phyloP scores from a whole-genome alignment of 306 rosid genomes.

The Astragalus glycyphyllos region DNA sequence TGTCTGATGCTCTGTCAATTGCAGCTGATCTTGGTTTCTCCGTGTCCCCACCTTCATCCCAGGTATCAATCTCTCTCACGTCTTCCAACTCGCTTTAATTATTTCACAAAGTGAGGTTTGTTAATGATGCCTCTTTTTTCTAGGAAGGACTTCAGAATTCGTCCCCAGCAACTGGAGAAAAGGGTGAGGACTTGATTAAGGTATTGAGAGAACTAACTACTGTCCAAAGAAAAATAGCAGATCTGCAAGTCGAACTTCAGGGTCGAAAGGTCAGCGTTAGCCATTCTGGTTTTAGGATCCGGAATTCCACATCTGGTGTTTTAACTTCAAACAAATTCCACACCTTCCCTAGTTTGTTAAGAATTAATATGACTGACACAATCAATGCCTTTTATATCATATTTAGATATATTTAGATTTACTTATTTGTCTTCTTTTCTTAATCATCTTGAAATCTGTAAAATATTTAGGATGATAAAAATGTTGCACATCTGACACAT shows the following conservation, averaged over 20 bases:
- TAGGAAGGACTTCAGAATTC: conserved; percentile 75
- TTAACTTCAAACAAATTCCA: background rate
- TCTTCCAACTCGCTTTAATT: background rate
- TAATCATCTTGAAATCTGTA: conserved; percentile 36
- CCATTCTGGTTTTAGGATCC: conserved; percentile 23
- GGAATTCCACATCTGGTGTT: background rate
- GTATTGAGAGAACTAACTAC: conserved; percentile 84
- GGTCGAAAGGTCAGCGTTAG: conserved; percentile 75
- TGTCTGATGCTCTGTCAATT: conserved; percentile 86
- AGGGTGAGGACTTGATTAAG: conserved; percentile 83
- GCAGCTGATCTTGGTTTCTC: conserved; percentile 92
- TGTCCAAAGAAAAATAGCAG: conserved; percentile 88
- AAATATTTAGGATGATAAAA: conserved; percentile 77
- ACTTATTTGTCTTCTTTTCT: conserved; percentile 12
- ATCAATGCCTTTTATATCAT: too few species aligned
- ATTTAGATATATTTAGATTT: background rate
- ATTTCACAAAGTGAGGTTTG: conserved; percentile 11
- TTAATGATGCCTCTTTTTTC: background rate
- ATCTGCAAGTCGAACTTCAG: conserved; percentile 94
- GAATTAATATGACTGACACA: background rate
- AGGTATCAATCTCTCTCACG: conserved; percentile 47
- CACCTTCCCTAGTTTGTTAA: conserved; percentile 1
- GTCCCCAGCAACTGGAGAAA: conserved; percentile 60
- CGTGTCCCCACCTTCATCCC: conserved; percentile 64
- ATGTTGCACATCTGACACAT: conserved; percentile 87